These are phyloP conservation scores for Exsudoporus floridanus DNA, from an alignment of 1,284 basidiomycete genomes.

Conservation along the genomic window DNA sequence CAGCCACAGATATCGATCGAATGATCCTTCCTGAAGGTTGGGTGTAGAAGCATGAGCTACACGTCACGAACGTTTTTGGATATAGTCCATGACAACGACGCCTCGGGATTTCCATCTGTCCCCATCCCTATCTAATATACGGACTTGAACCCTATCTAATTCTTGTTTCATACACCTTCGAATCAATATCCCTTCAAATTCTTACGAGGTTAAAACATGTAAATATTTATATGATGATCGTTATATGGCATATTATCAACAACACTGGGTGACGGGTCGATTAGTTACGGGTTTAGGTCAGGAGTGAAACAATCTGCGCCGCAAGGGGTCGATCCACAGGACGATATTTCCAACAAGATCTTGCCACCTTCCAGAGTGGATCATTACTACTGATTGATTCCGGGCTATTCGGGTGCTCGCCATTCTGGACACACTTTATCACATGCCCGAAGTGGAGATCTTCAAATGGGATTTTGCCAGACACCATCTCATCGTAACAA, in stretches of 20 bases:
- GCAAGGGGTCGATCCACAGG: conserved; percentile 20
- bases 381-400: conserved; percentile 6
- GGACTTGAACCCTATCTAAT: conserved; percentile 23
- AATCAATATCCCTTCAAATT: conserved; percentile 6
- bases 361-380: conserved; percentile 15
- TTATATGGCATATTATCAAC: not conserved
- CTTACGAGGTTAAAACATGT: not conserved
- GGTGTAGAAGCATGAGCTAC: not conserved
- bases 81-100: conserved; percentile 2
- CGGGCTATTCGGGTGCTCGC: conserved; percentile 11
- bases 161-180: conserved; percentile 7
- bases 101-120: conserved; percentile 11
- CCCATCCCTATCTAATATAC: conserved; percentile 20
- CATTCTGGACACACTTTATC: not conserved
- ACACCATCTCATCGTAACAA: conserved; percentile 21
- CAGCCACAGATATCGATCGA: conserved; percentile 52
- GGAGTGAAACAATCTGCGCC: not conserved
- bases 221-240: not conserved
- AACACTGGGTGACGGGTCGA: not conserved
- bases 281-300: not conserved
- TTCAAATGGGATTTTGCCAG: conserved; percentile 27
- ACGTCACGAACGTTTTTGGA: conserved; percentile 8
- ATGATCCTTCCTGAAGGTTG: conserved; percentile 27
- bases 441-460: not conserved
- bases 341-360: conserved; percentile 11